Percentiles rank a stretch among this genome's conserved stretches.
Evolutionary conservation across 352 stramenopile species (phyloP).

Genomic region (Pythium dissimile): DNA sequence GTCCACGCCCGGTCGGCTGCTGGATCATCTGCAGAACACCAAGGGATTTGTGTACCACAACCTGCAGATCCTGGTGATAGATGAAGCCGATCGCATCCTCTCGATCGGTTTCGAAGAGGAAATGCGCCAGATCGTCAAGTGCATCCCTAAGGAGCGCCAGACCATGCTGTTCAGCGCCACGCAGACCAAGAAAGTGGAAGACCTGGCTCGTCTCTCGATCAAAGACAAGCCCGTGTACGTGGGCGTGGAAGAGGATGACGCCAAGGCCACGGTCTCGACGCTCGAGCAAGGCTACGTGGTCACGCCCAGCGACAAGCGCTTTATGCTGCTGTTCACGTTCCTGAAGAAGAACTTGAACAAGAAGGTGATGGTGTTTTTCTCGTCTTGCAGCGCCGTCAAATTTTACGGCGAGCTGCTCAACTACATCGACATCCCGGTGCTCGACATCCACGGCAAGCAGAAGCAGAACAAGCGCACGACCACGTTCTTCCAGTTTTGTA

Average conservation of each 20-base stretch:
- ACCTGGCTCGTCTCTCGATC: conserved; percentile 92
- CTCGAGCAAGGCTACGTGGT: conserved; percentile 99
- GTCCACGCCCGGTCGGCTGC: conserved; percentile 95
- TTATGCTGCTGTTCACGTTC: conserved; percentile 99
- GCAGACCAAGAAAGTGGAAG: conserved; percentile 98
- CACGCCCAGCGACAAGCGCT: conserved; percentile 96
- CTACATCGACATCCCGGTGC: conserved; percentile 98
- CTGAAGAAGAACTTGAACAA: conserved; percentile 99
- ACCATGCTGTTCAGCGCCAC: conserved; percentile 99
- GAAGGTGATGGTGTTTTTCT: conserved; percentile 97
- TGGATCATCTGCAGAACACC: conserved; percentile 98
- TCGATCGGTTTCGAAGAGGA: conserved; percentile 99
- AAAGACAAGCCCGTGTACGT: conserved; percentile 97
- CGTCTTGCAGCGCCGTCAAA: conserved; percentile 94
- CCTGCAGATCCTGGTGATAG: conserved; percentile 95
- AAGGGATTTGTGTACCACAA: conserved; percentile 98
- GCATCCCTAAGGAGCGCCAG: conserved; percentile 96
- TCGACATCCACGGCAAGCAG: conserved; percentile 99
- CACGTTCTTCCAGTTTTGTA: conserved; percentile 99
- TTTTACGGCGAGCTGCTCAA: conserved; percentile 99
- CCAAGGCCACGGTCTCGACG: conserved; percentile 90
- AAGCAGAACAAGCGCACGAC: conserved; percentile 99
- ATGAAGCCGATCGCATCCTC: conserved; percentile 98
- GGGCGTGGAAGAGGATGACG: conserved; percentile 91
- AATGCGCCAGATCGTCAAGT: conserved; percentile 98